phyloP scores from a whole-genome alignment of 768 basidiomycete species.

The Hygrophorus pudorinus region DNA sequence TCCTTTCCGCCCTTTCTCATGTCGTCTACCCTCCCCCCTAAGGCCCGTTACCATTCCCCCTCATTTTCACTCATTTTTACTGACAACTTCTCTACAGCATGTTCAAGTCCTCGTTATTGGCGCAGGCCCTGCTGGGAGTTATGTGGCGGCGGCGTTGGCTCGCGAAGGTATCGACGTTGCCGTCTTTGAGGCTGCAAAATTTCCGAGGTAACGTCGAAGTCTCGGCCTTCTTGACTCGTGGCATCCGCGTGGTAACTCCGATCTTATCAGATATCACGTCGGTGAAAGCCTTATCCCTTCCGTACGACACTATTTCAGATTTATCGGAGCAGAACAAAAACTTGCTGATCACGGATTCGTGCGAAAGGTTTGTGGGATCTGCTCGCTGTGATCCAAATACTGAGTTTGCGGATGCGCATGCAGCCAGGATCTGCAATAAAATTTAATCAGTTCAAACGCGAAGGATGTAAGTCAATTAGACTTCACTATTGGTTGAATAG shows the following conservation, averaged over 20 bases:
- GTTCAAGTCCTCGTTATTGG: constrained; percentile 36
- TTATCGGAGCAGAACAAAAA: constrained; percentile 47
- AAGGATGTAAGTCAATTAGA: constrained; percentile 38
- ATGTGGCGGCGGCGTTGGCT: constrained; percentile 45
- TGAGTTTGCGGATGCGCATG: neutral
- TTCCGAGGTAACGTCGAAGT: constrained; percentile 30
- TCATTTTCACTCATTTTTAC: neutral
- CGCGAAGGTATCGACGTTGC: constrained; percentile 47
- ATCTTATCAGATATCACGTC: constrained; percentile 37
- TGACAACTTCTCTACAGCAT: constrained; percentile 27
- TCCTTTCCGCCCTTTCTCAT: neutral
- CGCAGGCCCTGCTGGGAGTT: constrained; percentile 49
- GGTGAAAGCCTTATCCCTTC: constrained; percentile 57
- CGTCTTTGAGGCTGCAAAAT: constrained; percentile 43
- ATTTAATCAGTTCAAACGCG: constrained; percentile 54
- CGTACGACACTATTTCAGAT: constrained; percentile 46
- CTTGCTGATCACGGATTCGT: constrained; percentile 39
- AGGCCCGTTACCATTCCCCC: neutral
- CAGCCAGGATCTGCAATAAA: constrained; percentile 57
- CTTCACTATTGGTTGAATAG: neutral
- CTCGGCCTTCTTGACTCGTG: neutral
- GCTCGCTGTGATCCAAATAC: constrained; percentile 5
- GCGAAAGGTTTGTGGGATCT: constrained; percentile 32
- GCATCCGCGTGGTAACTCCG: neutral
- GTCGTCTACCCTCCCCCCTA: neutral